Evolutionary conservation across 495 filamentous ascomycete species (phyloP), one percentile per base, ranked within the genome.

Genomic region (Sphaerosporella brunnea): DNA sequence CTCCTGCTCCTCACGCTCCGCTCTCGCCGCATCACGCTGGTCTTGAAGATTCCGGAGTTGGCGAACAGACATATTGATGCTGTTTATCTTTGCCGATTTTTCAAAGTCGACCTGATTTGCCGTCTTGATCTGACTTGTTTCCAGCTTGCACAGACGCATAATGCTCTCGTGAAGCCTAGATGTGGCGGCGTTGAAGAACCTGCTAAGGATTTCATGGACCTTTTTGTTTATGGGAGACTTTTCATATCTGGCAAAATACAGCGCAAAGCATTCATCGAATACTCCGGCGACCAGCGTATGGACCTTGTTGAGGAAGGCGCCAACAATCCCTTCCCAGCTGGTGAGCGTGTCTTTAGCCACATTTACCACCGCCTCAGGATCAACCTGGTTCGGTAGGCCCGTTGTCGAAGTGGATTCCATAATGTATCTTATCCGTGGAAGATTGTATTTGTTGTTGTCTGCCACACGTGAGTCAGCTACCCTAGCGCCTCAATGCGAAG

Each of bases 331-430:
- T 7, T 46, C 36, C 56, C 56, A 59, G 1, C 50, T 24, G n/a
- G 30, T 16, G 21, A 59, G 37, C 9, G 43, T 46, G 16, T 49
- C 23, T 20, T 51, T 54, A 9, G 53, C 58, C 3, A 66, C 26
- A 19, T 59, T 48, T 21, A 64, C 58, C 8, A 63, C 50, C 2
- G 63, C 63, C 9, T 54, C 60, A 13, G 63, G 51, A 35, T 64
- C 56, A n/a, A 65, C 45, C 30, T 64, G 53, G 4, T 51, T 56
- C 2, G 65, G 64, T 2, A 65, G 49, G 3, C 53, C 57, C 19
- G 63, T 62, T 18, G 34, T 51, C 1, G 56, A 57, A 2, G 59
- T 52, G 11, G 47, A 41, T 2, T 62, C 58, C 9, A 64, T 65
- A 15, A 55, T 54, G 20, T 66, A 40, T 5, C 50, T 49, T n/a